Conservation (phyloP, 306 rosid genomes). For the Trifolium fragiferum region DNA sequence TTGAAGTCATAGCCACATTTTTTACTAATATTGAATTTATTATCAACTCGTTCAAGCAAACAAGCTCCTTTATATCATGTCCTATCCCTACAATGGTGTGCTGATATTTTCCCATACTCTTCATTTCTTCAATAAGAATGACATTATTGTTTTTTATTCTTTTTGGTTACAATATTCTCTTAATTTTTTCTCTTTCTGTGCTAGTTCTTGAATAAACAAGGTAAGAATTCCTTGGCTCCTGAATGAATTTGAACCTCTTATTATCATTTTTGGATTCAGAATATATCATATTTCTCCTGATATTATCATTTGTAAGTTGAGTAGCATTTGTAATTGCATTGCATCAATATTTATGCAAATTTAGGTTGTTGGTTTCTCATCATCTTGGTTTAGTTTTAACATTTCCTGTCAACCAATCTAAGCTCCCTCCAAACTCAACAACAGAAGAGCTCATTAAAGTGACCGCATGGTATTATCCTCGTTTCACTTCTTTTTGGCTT, state of each 20-base stretch:
- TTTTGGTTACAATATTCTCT: background rate
- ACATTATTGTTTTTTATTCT: background rate
- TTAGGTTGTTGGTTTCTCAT: too few relatives aligned
- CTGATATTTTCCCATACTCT: background rate
- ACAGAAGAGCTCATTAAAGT: too few relatives aligned
- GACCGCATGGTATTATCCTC: too few relatives aligned
- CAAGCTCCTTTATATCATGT: background rate
- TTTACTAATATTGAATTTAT: constrained; percentile 3
- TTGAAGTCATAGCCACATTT: constrained; percentile 5
- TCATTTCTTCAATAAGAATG: background rate
- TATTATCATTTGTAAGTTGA: background rate
- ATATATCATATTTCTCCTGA: background rate
- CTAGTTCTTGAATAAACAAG: too few relatives aligned
- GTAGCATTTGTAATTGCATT: background rate
- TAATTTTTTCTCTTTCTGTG: background rate
- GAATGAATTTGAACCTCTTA: background rate
- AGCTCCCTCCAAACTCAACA: too few relatives aligned
- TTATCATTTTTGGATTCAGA: background rate
- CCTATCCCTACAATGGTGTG: background rate
- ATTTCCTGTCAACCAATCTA: too few relatives aligned
- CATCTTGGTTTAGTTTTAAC: too few relatives aligned
- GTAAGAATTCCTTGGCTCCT: too few relatives aligned
- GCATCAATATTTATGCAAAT: too few relatives aligned
- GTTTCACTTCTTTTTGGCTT: too few relatives aligned
- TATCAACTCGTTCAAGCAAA: constrained; percentile 1